A percentile compares a stretch with the other conserved stretches of the same genome.
phyloP scores from a whole-genome alignment of 306 rosid species.

The Glycine latifolia region DNA sequence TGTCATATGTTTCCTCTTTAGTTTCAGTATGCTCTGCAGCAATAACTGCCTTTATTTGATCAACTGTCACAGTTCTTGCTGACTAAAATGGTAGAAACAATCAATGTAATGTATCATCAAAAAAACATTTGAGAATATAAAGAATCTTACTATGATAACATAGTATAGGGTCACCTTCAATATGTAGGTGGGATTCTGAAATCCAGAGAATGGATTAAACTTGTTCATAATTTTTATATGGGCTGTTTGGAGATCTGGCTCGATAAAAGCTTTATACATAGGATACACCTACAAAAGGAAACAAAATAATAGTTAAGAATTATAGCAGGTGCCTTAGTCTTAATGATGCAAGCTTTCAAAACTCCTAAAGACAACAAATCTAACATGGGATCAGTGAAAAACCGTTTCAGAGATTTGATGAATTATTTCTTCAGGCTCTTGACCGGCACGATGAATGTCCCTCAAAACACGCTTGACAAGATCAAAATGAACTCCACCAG shows the following conservation, averaged over 20 bases:
- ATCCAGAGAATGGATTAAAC: conserved; percentile 95
- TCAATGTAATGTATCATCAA: conserved; percentile 26
- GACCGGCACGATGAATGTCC: conserved; percentile 97
- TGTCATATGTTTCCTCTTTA: conserved; percentile 95
- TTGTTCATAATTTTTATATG: conserved; percentile 92
- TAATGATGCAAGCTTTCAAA: conserved; percentile 12
- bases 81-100: conserved; percentile 66
- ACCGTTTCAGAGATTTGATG: conserved; percentile 99
- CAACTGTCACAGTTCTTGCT: conserved; percentile 75
- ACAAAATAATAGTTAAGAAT: conserved; percentile 36
- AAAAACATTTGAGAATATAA: conserved; percentile 24
- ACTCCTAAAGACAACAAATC: conserved; percentile 31
- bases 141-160: conserved; percentile 23
- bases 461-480: conserved; percentile 97
- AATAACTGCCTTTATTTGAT: conserved; percentile 83
- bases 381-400: conserved; percentile 55
- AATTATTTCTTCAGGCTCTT: conserved; percentile 98
- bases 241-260: conserved; percentile 98
- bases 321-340: conserved; percentile 36
- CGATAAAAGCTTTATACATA: conserved; percentile 98
- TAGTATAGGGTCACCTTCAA: conserved; percentile 65
- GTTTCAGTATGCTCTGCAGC: conserved; percentile 73
- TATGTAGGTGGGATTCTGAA: conserved; percentile 94
- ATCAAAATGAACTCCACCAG: conserved; percentile 99
- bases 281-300: conserved; percentile 80